These are phyloP conservation scores for Pichia phayaonensis DNA, from an alignment of 805 yeast species.

Conservation along the genomic window DNA sequence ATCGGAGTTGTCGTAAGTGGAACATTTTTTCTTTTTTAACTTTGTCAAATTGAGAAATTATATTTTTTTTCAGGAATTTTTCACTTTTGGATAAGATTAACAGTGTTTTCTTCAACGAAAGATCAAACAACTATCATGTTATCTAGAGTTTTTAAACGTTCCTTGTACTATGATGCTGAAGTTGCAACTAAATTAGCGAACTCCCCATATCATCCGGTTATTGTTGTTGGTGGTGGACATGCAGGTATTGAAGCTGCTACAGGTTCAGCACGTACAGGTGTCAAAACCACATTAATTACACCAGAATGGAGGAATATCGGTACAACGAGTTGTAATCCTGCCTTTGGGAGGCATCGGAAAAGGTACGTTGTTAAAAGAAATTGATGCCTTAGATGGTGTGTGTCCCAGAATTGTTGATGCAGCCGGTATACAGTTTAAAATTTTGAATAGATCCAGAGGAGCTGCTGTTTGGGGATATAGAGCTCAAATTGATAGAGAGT, in stretches of 20 bases:
- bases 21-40: not conserved
- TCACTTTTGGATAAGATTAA: not conserved
- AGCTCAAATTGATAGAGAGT: constrained; percentile 85
- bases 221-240: constrained; percentile 96
- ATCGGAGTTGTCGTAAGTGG: not conserved
- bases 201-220: constrained; percentile 42
- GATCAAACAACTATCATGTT: not conserved
- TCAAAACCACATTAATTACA: constrained; percentile 63
- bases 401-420: constrained; percentile 79
- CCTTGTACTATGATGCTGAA: constrained; percentile 10
- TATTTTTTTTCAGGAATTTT: not conserved
- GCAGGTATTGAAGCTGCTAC: constrained; percentile 98
- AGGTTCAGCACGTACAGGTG: constrained; percentile 83
- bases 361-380: constrained; percentile 85
- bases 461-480: constrained; percentile 98
- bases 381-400: constrained; percentile 95
- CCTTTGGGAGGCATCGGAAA: constrained; percentile 98
- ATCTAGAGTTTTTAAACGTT: constrained; percentile 3
- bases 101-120: not conserved
- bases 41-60: not conserved
- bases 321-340: constrained; percentile 92
- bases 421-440: constrained; percentile 89
- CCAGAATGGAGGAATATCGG: constrained; percentile 75
- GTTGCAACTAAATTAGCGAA: constrained; percentile 3
- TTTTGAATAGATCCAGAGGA: constrained; percentile 79